Conservation (phyloP, 2,329 filamentous ascomycete species). For the Talaromyces sp. region DNA sequence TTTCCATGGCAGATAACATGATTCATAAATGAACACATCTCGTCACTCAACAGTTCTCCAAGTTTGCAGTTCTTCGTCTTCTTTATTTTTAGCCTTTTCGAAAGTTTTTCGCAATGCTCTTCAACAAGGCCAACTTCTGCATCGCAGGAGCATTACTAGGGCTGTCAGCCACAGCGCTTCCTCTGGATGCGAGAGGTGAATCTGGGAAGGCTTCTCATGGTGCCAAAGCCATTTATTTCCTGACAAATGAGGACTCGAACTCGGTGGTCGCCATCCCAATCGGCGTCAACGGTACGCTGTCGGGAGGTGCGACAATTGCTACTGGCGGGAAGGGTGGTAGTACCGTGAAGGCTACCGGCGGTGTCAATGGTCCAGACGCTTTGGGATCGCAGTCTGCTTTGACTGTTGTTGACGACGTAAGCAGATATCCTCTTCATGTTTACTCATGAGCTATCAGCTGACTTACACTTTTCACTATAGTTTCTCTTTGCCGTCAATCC, state of each 20-base stretch:
- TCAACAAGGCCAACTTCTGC: background rate
- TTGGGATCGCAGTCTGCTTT: slow-evolving; percentile 53
- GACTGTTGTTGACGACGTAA: slow-evolving; percentile 51
- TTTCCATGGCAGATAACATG: background rate
- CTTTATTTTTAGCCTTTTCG: background rate
- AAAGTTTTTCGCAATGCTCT: background rate
- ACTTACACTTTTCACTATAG: slow-evolving; percentile 11
- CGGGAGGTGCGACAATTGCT: slow-evolving; percentile 39
- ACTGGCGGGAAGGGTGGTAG: slow-evolving; percentile 51
- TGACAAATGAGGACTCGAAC: slow-evolving; percentile 54
- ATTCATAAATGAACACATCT: background rate
- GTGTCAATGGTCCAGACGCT: slow-evolving; percentile 49
- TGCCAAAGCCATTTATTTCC: slow-evolving; percentile 53
- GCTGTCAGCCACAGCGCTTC: background rate
- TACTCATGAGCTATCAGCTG: background rate
- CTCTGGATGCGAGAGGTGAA: background rate
- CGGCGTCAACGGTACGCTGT: slow-evolving; percentile 47
- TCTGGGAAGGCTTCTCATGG: background rate
- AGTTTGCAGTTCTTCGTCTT: background rate
- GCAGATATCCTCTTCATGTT: slow-evolving; percentile 14
- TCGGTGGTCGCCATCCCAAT: slow-evolving; percentile 52
- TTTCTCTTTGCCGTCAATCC: slow-evolving; percentile 32
- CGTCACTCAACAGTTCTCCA: background rate
- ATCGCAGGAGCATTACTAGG: background rate
- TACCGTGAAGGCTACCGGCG: slow-evolving; percentile 39